phyloP scores from a whole-genome alignment of 1,139 yeast genomes.

The Taiozyma sp. region DNA sequence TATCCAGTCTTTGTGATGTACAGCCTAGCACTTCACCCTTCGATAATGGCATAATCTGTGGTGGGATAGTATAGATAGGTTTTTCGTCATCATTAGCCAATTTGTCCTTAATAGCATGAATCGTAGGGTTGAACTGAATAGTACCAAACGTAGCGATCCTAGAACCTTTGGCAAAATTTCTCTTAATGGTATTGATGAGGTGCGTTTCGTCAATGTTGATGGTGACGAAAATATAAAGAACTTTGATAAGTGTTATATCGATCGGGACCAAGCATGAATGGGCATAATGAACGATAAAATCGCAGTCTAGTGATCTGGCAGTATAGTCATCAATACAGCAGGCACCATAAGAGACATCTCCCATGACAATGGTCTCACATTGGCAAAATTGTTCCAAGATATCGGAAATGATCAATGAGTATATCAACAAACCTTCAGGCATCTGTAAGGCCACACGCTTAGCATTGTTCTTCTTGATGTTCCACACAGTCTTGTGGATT shows the following conservation, averaged over 20 bases:
- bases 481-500: conserved; percentile 94
- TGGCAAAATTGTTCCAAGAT: conserved; percentile 86
- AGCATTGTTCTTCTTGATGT: conserved; percentile 68
- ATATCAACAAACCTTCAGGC: conserved; percentile 95
- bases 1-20: conserved; percentile 78
- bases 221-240: conserved; percentile 91
- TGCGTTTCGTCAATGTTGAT: conserved; percentile 85
- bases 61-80: conserved; percentile 67
- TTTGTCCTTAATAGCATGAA: conserved; percentile 70
- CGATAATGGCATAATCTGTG: conserved; percentile 89
- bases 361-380: conserved; percentile 92
- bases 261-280: conserved; percentile 97
- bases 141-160: conserved; percentile 86
- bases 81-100: conserved; percentile 43
- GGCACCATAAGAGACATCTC: conserved; percentile 98
- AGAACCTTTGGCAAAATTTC: conserved; percentile 60
- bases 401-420: conserved; percentile 83
- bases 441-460: conserved; percentile 86
- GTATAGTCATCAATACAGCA: conserved; percentile 98
- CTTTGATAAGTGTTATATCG: conserved; percentile 85
- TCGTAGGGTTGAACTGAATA: conserved; percentile 92
- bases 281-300: conserved; percentile 93
- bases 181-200: conserved; percentile 66
- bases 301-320: conserved; percentile 90
- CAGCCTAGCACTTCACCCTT: conserved; percentile 97